Evolutionary conservation across 805 yeast species (phyloP).

Genomic region (Tetrapisispora pingtungensis): DNA sequence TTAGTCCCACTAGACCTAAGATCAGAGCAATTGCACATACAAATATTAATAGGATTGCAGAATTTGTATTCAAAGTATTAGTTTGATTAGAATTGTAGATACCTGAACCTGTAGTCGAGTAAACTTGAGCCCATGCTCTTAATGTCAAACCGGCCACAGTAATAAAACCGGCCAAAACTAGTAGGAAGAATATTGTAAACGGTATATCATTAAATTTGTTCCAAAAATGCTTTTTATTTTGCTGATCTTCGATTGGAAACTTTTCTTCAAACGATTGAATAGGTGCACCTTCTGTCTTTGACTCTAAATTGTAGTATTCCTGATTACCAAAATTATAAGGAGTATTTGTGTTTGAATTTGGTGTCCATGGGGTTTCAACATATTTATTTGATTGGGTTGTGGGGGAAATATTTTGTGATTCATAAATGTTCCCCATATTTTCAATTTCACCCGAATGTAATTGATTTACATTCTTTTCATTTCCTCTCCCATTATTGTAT

Average conservation of each 20-base stretch:
- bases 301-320: constrained; percentile 22
- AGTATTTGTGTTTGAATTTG: background rate
- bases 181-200: constrained; percentile 44
- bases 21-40: constrained; percentile 50
- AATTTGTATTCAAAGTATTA: constrained; percentile 67
- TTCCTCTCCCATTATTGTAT: background rate
- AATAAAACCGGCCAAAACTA: constrained; percentile 52
- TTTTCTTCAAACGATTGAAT: constrained; percentile 52
- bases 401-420: too few relatives aligned
- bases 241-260: constrained; percentile 36
- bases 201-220: constrained; percentile 67
- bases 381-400: too few relatives aligned
- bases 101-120: constrained; percentile 48
- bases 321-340: constrained; percentile 18
- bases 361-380: background rate
- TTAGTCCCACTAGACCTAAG: constrained; percentile 45
- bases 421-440: background rate
- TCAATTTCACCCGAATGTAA: background rate
- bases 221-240: constrained; percentile 30
- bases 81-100: constrained; percentile 44
- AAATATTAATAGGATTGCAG: constrained; percentile 60
- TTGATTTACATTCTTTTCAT: too few relatives aligned
- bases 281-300: constrained; percentile 29
- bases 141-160: constrained; percentile 62
- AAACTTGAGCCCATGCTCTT: constrained; percentile 49